Evolutionary conservation across 805 yeast genomes (phyloP), one percentile per base, ranked within the genome.

Genomic region (Debaryomyces castellii): DNA sequence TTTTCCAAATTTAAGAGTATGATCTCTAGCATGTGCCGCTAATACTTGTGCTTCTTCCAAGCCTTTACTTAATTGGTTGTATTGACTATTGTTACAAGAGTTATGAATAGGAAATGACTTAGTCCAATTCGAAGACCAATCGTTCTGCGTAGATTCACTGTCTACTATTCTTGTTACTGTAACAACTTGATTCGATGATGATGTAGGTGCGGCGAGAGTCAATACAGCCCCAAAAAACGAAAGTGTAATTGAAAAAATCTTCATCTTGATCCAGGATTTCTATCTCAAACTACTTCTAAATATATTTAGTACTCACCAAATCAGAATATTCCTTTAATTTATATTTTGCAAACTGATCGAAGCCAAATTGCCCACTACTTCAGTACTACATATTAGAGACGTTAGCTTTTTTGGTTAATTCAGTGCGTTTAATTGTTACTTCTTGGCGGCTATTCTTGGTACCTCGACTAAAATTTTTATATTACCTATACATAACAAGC

Each of bases 1-100:
- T 30, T 52, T 53, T 36, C 74, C 73, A 44, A 48, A 61, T 33
- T 60, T 57, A 21, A 67, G 48, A 20, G 73, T 57, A 44, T 71
- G 69, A 25, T 58, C 59, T 51, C 59, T 69, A 16, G 73, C 73
- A 49, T 58, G 64, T 2, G 62, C 55, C 6, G 73, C 55, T 27
- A 65, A 58, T 32, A 54, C 55, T 41, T 62, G 46, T 3, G 69
- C 51, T 44, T 71, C 76, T 36, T 60, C 47, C 47, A 70, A 64
- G 12, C 43, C 59, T 12, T 39, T 35, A n/a, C 41, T 27, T 24
- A 55, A 45, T 33, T 55, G 58, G 35, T 55, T 50, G 36, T 39
- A 46, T 32, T 54, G 52, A 11, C 53, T 48, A 14, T 41, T 42
- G 40, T 55, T 55, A 45, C 59, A 55, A 12, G 58, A 53, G 5